A percentile compares a stretch with the other conserved stretches of the same genome.
Conservation (phyloP, 2,329 filamentous ascomycete species). For the Chaetomiaceae sp. region DNA sequence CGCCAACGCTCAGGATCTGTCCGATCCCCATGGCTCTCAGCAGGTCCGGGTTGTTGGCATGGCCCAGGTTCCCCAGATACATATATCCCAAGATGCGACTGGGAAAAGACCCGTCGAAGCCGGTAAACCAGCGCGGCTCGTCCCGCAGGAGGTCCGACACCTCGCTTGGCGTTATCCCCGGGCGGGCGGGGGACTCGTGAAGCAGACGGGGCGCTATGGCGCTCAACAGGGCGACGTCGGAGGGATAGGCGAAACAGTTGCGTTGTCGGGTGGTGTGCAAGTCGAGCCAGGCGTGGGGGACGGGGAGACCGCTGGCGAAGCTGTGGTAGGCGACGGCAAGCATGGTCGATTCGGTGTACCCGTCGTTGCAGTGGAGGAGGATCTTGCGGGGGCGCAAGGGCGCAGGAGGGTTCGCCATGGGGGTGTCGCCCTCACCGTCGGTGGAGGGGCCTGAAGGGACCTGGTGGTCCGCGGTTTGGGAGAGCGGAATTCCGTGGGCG, state of each 20-base stretch:
- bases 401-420: slow-evolving; percentile 39
- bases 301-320: slow-evolving; percentile 76
- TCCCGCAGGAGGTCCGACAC: slow-evolving; percentile 44
- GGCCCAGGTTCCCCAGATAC: slow-evolving; percentile 89
- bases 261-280: slow-evolving; percentile 75
- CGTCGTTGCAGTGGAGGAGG: slow-evolving; percentile 89
- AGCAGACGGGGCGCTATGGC: slow-evolving; percentile 72
- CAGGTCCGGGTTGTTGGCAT: slow-evolving; percentile 89
- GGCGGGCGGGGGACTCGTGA: slow-evolving; percentile 55
- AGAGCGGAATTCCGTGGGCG: slow-evolving; percentile 58
- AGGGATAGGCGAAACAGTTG: slow-evolving; percentile 95
- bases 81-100: slow-evolving; percentile 88
- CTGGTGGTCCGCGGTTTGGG: slow-evolving; percentile 17
- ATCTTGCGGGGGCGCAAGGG: slow-evolving; percentile 55
- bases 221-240: slow-evolving; percentile 78
- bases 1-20: slow-evolving; percentile 87
- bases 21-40: slow-evolving; percentile 74
- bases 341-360: slow-evolving; percentile 91
- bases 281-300: slow-evolving; percentile 81
- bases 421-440: slow-evolving; percentile 42
- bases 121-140: slow-evolving; percentile 74
- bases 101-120: slow-evolving; percentile 84
- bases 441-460: slow-evolving; percentile 21
- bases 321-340: slow-evolving; percentile 88
- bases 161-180: no score